phyloP scores from a whole-genome alignment of 345 rosid genomes.

The Camelina hispida region DNA sequence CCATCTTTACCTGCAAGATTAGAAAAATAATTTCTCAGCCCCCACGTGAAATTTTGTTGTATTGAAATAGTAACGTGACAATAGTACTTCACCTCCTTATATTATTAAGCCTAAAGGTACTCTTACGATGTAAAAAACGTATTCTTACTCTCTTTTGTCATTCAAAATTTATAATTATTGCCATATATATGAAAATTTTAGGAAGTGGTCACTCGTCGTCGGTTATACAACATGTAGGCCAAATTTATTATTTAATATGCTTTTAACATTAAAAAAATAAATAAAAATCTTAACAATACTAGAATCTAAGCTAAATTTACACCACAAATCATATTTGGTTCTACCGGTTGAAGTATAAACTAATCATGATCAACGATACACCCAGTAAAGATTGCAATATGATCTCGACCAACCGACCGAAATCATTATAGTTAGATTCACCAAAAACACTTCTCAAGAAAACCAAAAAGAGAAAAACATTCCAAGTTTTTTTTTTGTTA shows the following conservation, averaged over 20 bases:
- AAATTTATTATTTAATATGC: conserved; percentile 15
- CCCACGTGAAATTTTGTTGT: conserved; percentile 47
- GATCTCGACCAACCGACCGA: conserved; percentile 36
- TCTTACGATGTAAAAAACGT: conserved; percentile 45
- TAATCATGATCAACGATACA: conserved; percentile 6
- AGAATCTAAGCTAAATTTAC: not conserved
- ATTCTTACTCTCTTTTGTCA: conserved; percentile 37
- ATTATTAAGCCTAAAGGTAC: conserved; percentile 38
- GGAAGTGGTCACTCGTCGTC: conserved; percentile 35
- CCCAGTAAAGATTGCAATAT: not conserved
- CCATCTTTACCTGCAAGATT: conserved; percentile 45
- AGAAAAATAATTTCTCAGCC: conserved; percentile 19
- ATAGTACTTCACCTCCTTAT: conserved; percentile 35
- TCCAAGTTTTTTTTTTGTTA: not conserved
- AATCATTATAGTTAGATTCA: conserved; percentile 24
- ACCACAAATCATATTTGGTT: not conserved
- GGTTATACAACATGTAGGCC: conserved; percentile 20
- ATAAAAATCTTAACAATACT: not conserved
- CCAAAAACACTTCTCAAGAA: conserved; percentile 32
- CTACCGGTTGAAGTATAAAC: not conserved
- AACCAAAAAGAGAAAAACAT: conserved; percentile 22
- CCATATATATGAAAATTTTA: conserved; percentile 16
- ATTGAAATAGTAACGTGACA: conserved; percentile 43
- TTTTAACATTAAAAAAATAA: not conserved
- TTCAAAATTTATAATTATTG: conserved; percentile 40